Evolutionary conservation across 768 basidiomycete genomes (phyloP).

Genomic region (Lactarius pseudohatsudake): DNA sequence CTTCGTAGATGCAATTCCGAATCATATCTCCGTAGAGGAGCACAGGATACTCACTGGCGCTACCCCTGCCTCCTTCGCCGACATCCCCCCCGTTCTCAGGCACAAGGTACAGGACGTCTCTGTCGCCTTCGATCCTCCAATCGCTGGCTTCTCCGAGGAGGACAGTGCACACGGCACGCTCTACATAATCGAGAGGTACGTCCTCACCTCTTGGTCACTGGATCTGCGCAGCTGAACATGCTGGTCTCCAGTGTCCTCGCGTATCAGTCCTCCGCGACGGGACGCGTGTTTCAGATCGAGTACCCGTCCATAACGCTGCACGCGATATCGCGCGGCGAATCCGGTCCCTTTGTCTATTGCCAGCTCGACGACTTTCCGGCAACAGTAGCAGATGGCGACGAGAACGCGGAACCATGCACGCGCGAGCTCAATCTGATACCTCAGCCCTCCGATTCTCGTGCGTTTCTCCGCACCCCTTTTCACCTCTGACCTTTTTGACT

Average conservation of each 20-base stretch:
- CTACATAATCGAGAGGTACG: constrained; percentile 83
- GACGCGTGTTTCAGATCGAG: constrained; percentile 76
- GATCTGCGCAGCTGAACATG: constrained; percentile 12
- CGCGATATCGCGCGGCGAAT: constrained; percentile 75
- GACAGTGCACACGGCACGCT: constrained; percentile 63
- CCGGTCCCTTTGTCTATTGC: constrained; percentile 80
- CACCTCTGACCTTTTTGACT: not conserved
- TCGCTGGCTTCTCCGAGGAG: constrained; percentile 55
- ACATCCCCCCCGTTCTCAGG: constrained; percentile 81
- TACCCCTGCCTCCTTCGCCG: constrained; percentile 80
- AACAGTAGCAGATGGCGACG: constrained; percentile 39
- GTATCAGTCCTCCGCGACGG: constrained; percentile 68
- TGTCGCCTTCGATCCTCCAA: constrained; percentile 65
- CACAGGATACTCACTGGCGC: constrained; percentile 66
- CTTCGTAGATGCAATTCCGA: constrained; percentile 44
- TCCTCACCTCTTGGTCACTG: constrained; percentile 21
- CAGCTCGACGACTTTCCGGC: constrained; percentile 78
- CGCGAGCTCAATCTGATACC: constrained; percentile 82
- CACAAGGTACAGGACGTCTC: constrained; percentile 73
- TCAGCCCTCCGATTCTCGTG: constrained; percentile 54
- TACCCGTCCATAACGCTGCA: constrained; percentile 93
- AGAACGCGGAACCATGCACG: constrained; percentile 52
- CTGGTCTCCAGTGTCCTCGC: constrained; percentile 57
- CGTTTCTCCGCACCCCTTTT: constrained; percentile 36
- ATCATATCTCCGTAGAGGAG: constrained; percentile 59